A percentile compares a stretch with the other conserved stretches of the same genome.
Evolutionary conservation across 108 stramenopile species (phyloP).

Genomic region (Mayamaea pseudoterrestris): DNA sequence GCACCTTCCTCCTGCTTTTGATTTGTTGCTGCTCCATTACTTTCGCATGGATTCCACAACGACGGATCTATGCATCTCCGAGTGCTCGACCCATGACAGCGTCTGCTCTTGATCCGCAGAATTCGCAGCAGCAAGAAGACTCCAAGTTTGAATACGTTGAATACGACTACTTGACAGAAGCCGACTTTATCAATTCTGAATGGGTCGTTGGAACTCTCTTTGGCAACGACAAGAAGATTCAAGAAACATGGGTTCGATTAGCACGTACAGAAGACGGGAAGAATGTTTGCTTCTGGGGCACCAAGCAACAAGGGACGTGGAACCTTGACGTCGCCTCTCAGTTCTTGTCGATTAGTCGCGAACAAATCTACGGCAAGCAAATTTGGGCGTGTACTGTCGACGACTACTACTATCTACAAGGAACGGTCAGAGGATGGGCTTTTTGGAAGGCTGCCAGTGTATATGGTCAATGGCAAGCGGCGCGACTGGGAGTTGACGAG

Average conservation of each 20-base stretch:
- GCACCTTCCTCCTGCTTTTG: no score
- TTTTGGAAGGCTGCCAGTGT: slow-evolving; percentile 56
- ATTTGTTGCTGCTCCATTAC: no score
- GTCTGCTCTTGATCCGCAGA: no score
- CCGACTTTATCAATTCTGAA: slow-evolving; percentile 62
- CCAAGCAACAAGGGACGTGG: slow-evolving; percentile 58
- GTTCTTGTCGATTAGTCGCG: slow-evolving; percentile 59
- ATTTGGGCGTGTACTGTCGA: slow-evolving; percentile 73
- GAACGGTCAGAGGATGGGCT: slow-evolving; percentile 75
- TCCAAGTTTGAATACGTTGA: slow-evolving; percentile 75
- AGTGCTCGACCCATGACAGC: no score
- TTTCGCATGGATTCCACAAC: no score
- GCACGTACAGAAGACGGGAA: slow-evolving; percentile 44
- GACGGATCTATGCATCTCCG: no score
- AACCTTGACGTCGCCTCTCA: slow-evolving; percentile 57
- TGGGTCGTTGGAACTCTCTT: slow-evolving; percentile 71
- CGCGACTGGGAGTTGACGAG: slow-evolving; percentile 55
- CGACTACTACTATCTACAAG: slow-evolving; percentile 71
- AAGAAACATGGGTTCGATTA: slow-evolving; percentile 71
- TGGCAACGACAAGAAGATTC: slow-evolving; percentile 38
- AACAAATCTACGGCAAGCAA: slow-evolving; percentile 52
- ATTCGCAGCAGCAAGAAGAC: slow-evolving; percentile 39
- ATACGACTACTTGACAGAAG: slow-evolving; percentile 58
- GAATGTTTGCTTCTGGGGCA: slow-evolving; percentile 67
- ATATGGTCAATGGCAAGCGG: slow-evolving; percentile 74